These are phyloP conservation scores for Actinidia chinensis DNA, from an alignment of 179 eudicot species.

Conservation along the genomic window DNA sequence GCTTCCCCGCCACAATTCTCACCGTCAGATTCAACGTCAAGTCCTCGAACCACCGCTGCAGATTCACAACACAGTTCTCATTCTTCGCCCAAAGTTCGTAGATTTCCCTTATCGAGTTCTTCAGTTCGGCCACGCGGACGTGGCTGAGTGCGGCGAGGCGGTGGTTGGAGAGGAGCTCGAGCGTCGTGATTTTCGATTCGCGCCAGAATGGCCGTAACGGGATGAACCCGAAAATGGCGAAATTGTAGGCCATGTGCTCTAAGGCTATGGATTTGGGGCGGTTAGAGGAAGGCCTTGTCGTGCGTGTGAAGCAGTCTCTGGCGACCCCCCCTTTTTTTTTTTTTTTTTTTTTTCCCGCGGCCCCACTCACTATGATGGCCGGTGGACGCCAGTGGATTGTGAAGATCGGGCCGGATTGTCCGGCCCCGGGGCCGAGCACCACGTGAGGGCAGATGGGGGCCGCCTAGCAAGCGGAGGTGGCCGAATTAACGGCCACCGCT, in stretches of 20 bases:
- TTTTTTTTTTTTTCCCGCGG: too few relatives aligned
- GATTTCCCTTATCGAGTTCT: background rate
- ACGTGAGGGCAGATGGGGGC: background rate
- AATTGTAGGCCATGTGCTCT: slow-evolving; percentile 31
- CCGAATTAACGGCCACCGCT: slow-evolving; percentile 28
- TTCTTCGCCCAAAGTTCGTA: background rate
- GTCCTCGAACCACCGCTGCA: slow-evolving; percentile 30
- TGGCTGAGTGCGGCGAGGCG: slow-evolving; percentile 22
- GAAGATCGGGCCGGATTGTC: slow-evolving; percentile 32
- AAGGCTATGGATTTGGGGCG: slow-evolving; percentile 25
- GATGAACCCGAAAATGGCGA: slow-evolving; percentile 31
- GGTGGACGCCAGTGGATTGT: slow-evolving; percentile 28
- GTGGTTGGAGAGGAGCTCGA: slow-evolving; percentile 26
- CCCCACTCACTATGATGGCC: slow-evolving; percentile 23
- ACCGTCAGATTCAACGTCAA: slow-evolving; percentile 2
- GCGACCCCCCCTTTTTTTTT: too few relatives aligned
- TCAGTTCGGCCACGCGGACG: slow-evolving; percentile 20
- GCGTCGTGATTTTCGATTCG: slow-evolving; percentile 26
- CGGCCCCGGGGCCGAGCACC: slow-evolving; percentile 14
- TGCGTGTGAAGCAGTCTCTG: slow-evolving; percentile 32
- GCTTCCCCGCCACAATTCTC: slow-evolving; percentile 12
- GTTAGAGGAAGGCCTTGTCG: slow-evolving; percentile 21
- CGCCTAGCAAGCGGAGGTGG: slow-evolving; percentile 25
- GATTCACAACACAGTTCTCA: slow-evolving; percentile 13
- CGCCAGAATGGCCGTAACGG: slow-evolving; percentile 45